phyloP scores from a whole-genome alignment of 495 filamentous ascomycete genomes.

The Lichenothelia convexa region DNA sequence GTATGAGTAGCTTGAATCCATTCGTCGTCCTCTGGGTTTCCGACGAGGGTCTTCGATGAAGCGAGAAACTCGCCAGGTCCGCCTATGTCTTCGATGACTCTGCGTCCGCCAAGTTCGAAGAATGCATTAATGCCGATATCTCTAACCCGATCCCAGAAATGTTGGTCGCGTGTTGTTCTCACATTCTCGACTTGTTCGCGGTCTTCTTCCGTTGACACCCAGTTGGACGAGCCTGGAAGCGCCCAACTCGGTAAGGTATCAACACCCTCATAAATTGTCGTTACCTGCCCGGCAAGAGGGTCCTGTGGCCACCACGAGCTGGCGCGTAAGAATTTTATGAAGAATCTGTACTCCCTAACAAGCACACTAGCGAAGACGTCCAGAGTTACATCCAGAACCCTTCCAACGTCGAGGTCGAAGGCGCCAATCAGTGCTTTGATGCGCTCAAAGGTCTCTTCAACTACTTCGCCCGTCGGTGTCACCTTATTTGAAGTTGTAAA shows the following conservation, averaged over 20 bases:
- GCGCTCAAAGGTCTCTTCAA: constrained; percentile 51
- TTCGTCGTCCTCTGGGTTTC: constrained; percentile 29
- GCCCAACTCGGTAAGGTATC: constrained; percentile 58
- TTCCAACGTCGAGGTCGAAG: constrained; percentile 84
- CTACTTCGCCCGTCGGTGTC: constrained; percentile 41
- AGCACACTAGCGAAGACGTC: constrained; percentile 77
- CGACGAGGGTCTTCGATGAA: constrained; percentile 26
- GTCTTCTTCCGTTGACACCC: constrained; percentile 41
- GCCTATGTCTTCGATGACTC: constrained; percentile 26
- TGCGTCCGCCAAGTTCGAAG: constrained; percentile 44
- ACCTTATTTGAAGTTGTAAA: constrained; percentile 58
- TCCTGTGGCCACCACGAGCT: constrained; percentile 96
- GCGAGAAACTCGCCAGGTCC: constrained; percentile 28
- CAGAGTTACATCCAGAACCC: constrained; percentile 79
- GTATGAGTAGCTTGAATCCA: constrained; percentile 71
- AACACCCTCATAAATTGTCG: constrained; percentile 20
- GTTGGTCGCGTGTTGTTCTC: constrained; percentile 44
- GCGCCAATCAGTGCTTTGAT: constrained; percentile 85
- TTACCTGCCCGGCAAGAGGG: constrained; percentile 18
- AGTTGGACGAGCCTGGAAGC: constrained; percentile 39
- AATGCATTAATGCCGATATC: constrained; percentile 63
- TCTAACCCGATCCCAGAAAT: constrained; percentile 69
- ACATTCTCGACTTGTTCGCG: constrained; percentile 29
- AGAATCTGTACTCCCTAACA: constrained; percentile 74
- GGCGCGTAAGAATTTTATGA: constrained; percentile 70